Conservation (phyloP, 805 yeast genomes). For the Metschnikowia santaceciliae region DNA sequence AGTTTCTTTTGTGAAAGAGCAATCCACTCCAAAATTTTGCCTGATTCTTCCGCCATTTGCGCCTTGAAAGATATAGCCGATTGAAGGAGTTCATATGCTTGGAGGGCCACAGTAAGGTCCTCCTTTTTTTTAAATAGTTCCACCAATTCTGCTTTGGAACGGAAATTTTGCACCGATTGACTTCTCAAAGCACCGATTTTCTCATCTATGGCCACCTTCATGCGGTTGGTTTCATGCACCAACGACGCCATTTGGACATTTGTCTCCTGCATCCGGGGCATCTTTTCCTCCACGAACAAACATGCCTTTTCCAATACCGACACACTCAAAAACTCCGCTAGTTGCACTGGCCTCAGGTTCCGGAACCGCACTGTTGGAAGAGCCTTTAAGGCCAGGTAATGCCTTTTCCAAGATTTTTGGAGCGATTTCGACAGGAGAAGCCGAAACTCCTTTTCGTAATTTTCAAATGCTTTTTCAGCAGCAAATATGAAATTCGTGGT, state of each 20-base stretch:
- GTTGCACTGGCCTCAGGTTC: constrained; percentile 22
- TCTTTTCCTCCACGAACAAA: constrained; percentile 18
- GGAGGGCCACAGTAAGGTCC: neutral
- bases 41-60: constrained; percentile 20
- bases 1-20: constrained; percentile 37
- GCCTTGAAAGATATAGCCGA: constrained; percentile 31
- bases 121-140: neutral
- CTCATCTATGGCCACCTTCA: constrained; percentile 34
- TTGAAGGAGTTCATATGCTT: constrained; percentile 31
- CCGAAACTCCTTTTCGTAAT: constrained; percentile 32
- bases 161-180: constrained; percentile 29
- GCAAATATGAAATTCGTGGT: constrained; percentile 46
- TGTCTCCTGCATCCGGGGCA: constrained; percentile 29
- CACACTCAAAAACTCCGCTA: neutral
- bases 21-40: constrained; percentile 26
- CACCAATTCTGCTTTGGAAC: neutral
- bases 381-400: constrained; percentile 32
- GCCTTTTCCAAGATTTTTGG: constrained; percentile 31
- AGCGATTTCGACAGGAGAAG: constrained; percentile 41
- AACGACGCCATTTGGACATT: constrained; percentile 31
- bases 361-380: constrained; percentile 34
- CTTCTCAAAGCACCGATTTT: constrained; percentile 40
- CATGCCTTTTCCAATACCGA: neutral
- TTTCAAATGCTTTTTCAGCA: constrained; percentile 44
- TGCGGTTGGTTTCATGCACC: constrained; percentile 36